A percentile compares a stretch with the other conserved stretches of the same genome.
phyloP scores from a whole-genome alignment of 129 eudicot species.

The carrot (Daucus carota) region DH1_v3.0 NC_030385.2:25955501-25956000 shows the following conservation, averaged over 20 bases:
- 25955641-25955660: conserved; percentile 87
- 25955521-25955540: not conserved
- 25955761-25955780: not conserved
- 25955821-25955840: not conserved
- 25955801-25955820: not conserved
- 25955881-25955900: conserved; percentile 95
- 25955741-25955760: not conserved
- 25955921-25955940: conserved; percentile 90
- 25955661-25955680: conserved; percentile 88
- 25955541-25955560: not conserved
- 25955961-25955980: conserved; percentile 89
- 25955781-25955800: not conserved
- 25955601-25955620: conserved; percentile 87
- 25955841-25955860: not conserved
- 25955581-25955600: not conserved
- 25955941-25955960: conserved; percentile 94
- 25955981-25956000: conserved; percentile 85
- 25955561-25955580: not conserved
- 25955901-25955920: conserved; percentile 86
- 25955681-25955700: not conserved
- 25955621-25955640: conserved; percentile 86
- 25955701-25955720: not conserved
- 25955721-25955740: not conserved
- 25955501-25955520: conserved; percentile 50
- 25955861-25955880: not conserved